Percentiles rank a stretch among this genome's conserved stretches.
phyloP scores from a whole-genome alignment of 345 rosid genomes.

The Turnera subulata region DNA sequence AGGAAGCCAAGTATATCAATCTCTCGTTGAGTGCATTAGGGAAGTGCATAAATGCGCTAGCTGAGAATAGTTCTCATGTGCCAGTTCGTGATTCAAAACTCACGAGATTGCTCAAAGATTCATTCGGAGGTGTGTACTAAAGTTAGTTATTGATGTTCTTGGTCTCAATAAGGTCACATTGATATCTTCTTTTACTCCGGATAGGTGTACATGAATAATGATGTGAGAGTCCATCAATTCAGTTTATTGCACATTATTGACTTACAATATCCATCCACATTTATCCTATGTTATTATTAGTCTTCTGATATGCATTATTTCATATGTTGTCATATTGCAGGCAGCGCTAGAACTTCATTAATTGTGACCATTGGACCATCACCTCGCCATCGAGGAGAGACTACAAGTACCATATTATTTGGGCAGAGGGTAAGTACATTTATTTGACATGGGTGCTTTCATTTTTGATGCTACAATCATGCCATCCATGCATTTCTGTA shows the following conservation, averaged over 20 bases:
- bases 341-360: constrained; percentile 33
- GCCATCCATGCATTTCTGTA: not conserved
- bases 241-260: constrained; percentile 3
- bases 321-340: constrained; percentile 23
- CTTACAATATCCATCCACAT: not conserved
- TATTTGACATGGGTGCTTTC: not conserved
- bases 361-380: constrained; percentile 34
- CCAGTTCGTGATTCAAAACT: constrained; percentile 38
- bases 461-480: constrained; percentile 3
- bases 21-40: constrained; percentile 36
- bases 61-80: constrained; percentile 31
- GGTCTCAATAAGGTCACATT: too few relatives aligned
- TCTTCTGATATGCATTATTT: not conserved
- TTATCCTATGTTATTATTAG: not conserved
- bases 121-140: constrained; percentile 31
- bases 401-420: constrained; percentile 34
- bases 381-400: constrained; percentile 34
- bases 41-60: constrained; percentile 36
- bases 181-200: too few relatives aligned
- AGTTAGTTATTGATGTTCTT: constrained; percentile 6
- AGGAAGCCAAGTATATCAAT: constrained; percentile 33
- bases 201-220: too few relatives aligned
- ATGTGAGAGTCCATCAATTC: not conserved
- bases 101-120: constrained; percentile 31
- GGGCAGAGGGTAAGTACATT: constrained; percentile 28